Percentiles rank a stretch among this genome's conserved stretches.
These are phyloP conservation scores for Cladosporium sp. DNA, from an alignment of 2,329 filamentous ascomycete genomes.

Conservation along the genomic window DNA sequence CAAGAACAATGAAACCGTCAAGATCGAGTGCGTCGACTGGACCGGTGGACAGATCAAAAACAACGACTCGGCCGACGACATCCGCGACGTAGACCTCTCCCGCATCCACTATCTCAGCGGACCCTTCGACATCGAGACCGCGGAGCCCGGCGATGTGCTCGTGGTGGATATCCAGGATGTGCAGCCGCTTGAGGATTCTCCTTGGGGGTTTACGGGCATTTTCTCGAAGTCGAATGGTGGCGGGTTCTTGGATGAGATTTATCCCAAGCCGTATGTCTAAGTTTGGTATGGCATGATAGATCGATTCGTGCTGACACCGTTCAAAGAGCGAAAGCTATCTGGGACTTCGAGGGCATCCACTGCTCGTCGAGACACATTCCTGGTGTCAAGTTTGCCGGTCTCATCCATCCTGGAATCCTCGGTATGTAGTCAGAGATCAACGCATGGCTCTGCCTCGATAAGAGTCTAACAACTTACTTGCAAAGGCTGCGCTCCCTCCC, in stretches of 20 bases:
- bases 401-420: conserved; percentile 89
- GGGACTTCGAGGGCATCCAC: conserved; percentile 74
- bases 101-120: conserved; percentile 84
- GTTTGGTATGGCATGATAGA: too few relatives aligned
- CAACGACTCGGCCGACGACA: conserved; percentile 84
- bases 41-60: conserved; percentile 74
- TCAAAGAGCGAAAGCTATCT: conserved; percentile 66
- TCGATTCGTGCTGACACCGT: neutral
- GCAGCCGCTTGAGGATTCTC: conserved; percentile 77
- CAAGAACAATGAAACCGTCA: conserved; percentile 80
- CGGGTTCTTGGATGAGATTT: conserved; percentile 83
- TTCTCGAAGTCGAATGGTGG: conserved; percentile 80
- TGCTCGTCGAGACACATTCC: conserved; percentile 85
- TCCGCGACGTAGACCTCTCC: conserved; percentile 79
- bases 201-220: conserved; percentile 82
- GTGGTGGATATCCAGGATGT: conserved; percentile 91
- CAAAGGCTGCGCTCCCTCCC: conserved; percentile 75
- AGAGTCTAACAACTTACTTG: neutral
- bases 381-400: conserved; percentile 75
- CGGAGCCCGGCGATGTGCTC: conserved; percentile 79
- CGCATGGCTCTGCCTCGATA: too few relatives aligned
- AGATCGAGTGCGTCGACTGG: conserved; percentile 89
- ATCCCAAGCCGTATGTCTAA: conserved; percentile 67
- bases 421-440: neutral
- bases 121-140: conserved; percentile 80